Percentiles rank a stretch among this genome's conserved stretches.
Evolutionary conservation across 495 filamentous ascomycete genomes (phyloP).

Genomic region (Ramalina intermedia): DNA sequence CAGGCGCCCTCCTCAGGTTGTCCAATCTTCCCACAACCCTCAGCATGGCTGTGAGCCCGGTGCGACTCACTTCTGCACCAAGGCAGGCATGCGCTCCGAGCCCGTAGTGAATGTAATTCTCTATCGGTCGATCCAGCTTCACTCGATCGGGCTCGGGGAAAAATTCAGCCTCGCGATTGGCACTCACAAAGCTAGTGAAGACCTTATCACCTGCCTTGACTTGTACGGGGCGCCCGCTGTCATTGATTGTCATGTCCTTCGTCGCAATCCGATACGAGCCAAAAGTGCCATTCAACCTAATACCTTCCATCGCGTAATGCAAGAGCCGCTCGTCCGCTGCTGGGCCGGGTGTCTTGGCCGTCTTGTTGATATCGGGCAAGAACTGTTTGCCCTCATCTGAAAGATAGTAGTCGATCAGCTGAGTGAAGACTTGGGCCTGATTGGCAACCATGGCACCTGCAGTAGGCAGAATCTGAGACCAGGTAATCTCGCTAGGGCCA

Average conservation of each 20-base stretch:
- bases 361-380: slow-evolving; percentile 41
- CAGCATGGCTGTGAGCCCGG: slow-evolving; percentile 52
- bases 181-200: slow-evolving; percentile 37
- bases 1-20: slow-evolving; percentile 51
- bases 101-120: slow-evolving; percentile 54
- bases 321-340: slow-evolving; percentile 36
- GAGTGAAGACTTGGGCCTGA: slow-evolving; percentile 61
- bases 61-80: slow-evolving; percentile 43
- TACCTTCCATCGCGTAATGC: slow-evolving; percentile 38
- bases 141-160: slow-evolving; percentile 60
- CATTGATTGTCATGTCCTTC: slow-evolving; percentile 29
- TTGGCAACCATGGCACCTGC: slow-evolving; percentile 49
- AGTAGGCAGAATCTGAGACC: slow-evolving; percentile 53
- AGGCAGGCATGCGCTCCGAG: slow-evolving; percentile 47
- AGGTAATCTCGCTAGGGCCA: slow-evolving; percentile 54
- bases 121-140: slow-evolving; percentile 49
- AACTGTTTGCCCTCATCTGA: slow-evolving; percentile 38
- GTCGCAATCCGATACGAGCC: slow-evolving; percentile 39
- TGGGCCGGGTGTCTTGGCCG: slow-evolving; percentile 32
- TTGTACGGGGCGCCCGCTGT: slow-evolving; percentile 34
- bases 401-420: slow-evolving; percentile 69
- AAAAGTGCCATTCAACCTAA: slow-evolving; percentile 46
- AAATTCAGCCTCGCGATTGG: slow-evolving; percentile 41
- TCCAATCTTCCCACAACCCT: slow-evolving; percentile 40
- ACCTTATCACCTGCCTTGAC: slow-evolving; percentile 39